Evolutionary conservation across 2,329 filamentous ascomycete species (phyloP), one percentile per base, ranked within the genome.

Genomic region (Hypoxylon sp.): DNA sequence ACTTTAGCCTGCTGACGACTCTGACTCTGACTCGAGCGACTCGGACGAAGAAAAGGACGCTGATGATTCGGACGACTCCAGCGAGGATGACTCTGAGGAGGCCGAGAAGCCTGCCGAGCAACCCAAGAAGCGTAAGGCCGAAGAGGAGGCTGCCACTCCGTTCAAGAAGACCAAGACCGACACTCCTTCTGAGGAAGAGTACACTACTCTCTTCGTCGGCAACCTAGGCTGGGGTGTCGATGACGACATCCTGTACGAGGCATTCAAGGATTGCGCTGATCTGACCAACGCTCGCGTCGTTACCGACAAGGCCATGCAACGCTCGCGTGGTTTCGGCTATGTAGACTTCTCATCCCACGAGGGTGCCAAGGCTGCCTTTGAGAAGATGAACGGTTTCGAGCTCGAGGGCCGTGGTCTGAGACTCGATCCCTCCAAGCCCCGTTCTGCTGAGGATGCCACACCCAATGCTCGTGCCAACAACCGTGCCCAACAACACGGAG

Each of bases 251-350:
- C 88, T 97, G 68, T 85, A 86, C 70, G 86, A 90, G 72, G 91
- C 94, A 77, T 97, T 97, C 82, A 87, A 93, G 82, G 81, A 86
- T 67, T 94, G 90, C 73, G 90, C 89, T 68, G 90, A 90, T 74
- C 84, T 96, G 59, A 81, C 83, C 69, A 86, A 87, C 72, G 90
- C 89, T 68, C 90, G 92, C 72, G 89, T 97, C 75, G 91, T 97
- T 77, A 94, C 89, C 72, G 92, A 97, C 82, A 90, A 90, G 78
- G 87, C 89, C 58, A 86, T 84, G 74, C 91, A 92, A 73, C 90
- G 92, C 75, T 94, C 93, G 79, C 93, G 93, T 81, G 94, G 92
- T 70, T 97, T 96, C 79, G 94, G 94, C 65, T 97, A 97, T 77
- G 91, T 97, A 73, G 93, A 97, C 83, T 97, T 94, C 79, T 83